Percentiles rank a stretch among this genome's conserved stretches.
Conservation (phyloP, 306 rosid genomes). For the Quillaja saponaria region DNA sequence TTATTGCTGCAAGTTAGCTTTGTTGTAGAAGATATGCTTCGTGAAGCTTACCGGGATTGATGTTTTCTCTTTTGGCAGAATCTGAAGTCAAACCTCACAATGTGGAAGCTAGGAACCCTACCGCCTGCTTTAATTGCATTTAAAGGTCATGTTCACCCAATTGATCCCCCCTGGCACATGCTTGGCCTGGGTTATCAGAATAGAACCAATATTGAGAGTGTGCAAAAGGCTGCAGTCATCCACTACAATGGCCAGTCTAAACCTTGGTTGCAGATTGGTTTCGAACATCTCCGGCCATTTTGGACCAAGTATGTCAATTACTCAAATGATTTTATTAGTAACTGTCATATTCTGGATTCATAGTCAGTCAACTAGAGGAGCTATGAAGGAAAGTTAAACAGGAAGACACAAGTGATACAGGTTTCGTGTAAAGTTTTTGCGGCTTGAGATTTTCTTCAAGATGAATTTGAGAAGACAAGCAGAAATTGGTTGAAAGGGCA, state of each 20-base stretch:
- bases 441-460: constrained; percentile 46
- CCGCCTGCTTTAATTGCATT: constrained; percentile 99
- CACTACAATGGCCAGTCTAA: constrained; percentile 98
- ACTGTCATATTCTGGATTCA: constrained; percentile 93
- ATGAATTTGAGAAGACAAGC: constrained; percentile 46
- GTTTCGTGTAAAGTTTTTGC: constrained; percentile 52
- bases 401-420: constrained; percentile 35
- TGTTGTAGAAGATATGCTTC: constrained; percentile 8
- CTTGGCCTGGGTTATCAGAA: constrained; percentile 98
- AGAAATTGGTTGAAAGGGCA: constrained; percentile 50
- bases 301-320: constrained; percentile 90
- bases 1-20: neutral
- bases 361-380: constrained; percentile 49
- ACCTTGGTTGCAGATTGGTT: constrained; percentile 96
- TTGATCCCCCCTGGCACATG: constrained; percentile 93
- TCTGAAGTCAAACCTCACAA: constrained; percentile 76
- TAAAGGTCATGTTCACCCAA: constrained; percentile 81
- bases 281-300: constrained; percentile 95
- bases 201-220: constrained; percentile 59
- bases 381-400: constrained; percentile 31
- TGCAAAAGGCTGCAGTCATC: constrained; percentile 85
- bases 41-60: neutral
- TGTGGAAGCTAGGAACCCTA: constrained; percentile 97
- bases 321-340: constrained; percentile 86
- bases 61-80: constrained; percentile 54